Conservation (phyloP, 2,329 filamentous ascomycete genomes). For the Ophiostoma sp. region DNA sequence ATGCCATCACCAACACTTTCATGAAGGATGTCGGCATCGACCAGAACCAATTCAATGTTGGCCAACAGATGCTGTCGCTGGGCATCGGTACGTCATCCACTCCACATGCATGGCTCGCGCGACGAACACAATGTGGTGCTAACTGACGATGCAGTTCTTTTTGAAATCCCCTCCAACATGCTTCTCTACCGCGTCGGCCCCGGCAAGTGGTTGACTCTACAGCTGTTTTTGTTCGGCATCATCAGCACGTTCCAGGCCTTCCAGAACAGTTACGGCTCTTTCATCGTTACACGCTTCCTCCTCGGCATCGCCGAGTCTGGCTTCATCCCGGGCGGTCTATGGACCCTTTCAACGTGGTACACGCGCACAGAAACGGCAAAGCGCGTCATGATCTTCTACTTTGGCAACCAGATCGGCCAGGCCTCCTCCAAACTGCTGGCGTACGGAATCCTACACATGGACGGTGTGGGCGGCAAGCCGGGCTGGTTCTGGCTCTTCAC, state of each 20-base stretch:
- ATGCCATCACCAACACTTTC: conserved; percentile 9
- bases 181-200: conserved; percentile 3
- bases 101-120: neutral
- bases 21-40: conserved; percentile 4
- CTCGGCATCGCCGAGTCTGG: conserved; percentile 50
- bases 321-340: conserved; percentile 50
- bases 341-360: conserved; percentile 52
- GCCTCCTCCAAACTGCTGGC: conserved; percentile 41
- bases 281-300: conserved; percentile 46
- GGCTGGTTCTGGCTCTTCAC: conserved; percentile 6
- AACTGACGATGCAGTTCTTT: conserved; percentile 19
- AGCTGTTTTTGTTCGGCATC: neutral
- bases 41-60: conserved; percentile 10
- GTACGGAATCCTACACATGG: conserved; percentile 36
- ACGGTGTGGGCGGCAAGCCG: neutral
- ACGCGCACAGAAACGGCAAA: conserved; percentile 48
- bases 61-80: conserved; percentile 8
- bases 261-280: conserved; percentile 33
- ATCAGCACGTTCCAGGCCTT: conserved; percentile 32
- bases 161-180: conserved; percentile 20
- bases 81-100: neutral
- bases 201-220: conserved; percentile 1
- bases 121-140: neutral
- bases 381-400: conserved; percentile 51
- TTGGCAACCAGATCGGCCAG: conserved; percentile 50